Evolutionary conservation across 2,329 filamentous ascomycete species (phyloP).

Genomic region (Parascedosporium putredinis): DNA sequence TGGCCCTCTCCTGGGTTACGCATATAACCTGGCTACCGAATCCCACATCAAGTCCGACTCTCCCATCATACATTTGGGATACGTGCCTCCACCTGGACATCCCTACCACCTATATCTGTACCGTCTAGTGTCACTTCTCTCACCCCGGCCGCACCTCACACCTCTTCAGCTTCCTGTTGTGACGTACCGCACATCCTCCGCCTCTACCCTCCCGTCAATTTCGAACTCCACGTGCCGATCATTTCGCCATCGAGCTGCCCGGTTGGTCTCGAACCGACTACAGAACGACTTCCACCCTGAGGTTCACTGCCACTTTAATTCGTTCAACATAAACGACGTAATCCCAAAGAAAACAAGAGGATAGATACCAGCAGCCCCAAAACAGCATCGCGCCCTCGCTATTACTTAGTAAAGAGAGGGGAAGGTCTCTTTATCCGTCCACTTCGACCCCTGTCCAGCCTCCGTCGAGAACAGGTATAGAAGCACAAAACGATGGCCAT

Average conservation of each 20-base stretch:
- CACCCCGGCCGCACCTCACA: too few species aligned
- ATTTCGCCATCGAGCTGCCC: background rate
- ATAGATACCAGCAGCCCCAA: background rate
- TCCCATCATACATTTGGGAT: background rate
- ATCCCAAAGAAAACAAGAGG: background rate
- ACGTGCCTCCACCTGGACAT: background rate
- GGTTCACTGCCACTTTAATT: background rate
- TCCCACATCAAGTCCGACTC: too few species aligned
- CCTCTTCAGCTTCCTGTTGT: background rate
- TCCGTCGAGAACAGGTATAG: background rate
- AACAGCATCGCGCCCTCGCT: too few species aligned
- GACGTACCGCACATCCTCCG: background rate
- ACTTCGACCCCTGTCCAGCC: background rate
- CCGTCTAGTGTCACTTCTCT: background rate
- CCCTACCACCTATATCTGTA: background rate
- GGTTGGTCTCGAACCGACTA: background rate
- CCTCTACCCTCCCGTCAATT: background rate
- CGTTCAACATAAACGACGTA: background rate
- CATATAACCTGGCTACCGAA: background rate
- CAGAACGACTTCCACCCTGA: background rate
- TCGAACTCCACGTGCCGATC: background rate
- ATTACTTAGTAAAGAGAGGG: too few species aligned
- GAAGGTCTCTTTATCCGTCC: background rate
- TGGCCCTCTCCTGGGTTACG: background rate
- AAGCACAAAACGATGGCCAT: conserved; percentile 1